A percentile compares a stretch with the other conserved stretches of the same genome.
Evolutionary conservation across 768 basidiomycete genomes (phyloP).

Genomic region (Boletus reticuloceps): DNA sequence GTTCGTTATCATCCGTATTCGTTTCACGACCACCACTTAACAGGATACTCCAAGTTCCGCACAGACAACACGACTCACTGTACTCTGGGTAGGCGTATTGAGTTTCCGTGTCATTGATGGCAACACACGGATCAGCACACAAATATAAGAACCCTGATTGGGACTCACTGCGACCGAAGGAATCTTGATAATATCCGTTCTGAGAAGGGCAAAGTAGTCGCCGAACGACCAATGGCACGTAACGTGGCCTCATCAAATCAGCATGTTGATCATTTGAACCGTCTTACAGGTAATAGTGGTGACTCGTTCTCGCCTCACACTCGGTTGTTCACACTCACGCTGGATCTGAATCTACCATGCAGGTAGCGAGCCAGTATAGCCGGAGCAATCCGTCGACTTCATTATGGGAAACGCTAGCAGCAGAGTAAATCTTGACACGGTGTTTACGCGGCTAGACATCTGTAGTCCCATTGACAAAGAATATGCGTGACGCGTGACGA

Average conservation of each 20-base stretch:
- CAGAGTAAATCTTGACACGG: no score
- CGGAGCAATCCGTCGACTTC: no score
- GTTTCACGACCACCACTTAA: conserved; percentile 3
- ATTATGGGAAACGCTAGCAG: no score
- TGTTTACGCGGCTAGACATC: no score
- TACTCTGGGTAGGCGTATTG: not conserved
- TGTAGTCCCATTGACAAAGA: no score
- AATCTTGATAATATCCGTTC: not conserved
- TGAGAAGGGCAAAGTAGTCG: not conserved
- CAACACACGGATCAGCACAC: not conserved
- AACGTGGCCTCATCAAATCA: not conserved
- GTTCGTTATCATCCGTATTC: not conserved
- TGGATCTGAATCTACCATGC: no score
- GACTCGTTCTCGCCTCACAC: no score
- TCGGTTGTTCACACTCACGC: no score
- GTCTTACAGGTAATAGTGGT: not conserved
- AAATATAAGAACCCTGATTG: not conserved
- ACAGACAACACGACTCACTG: no score
- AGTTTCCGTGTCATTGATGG: not conserved
- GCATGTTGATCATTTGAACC: not conserved
- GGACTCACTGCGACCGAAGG: not conserved
- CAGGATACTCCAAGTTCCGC: no score
- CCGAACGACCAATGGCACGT: no score
- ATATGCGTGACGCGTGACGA: conserved; percentile 22
- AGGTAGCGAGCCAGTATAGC: no score